Evolutionary conservation across 345 rosid species (phyloP).

Genomic region (Dimocarpus longan): DNA sequence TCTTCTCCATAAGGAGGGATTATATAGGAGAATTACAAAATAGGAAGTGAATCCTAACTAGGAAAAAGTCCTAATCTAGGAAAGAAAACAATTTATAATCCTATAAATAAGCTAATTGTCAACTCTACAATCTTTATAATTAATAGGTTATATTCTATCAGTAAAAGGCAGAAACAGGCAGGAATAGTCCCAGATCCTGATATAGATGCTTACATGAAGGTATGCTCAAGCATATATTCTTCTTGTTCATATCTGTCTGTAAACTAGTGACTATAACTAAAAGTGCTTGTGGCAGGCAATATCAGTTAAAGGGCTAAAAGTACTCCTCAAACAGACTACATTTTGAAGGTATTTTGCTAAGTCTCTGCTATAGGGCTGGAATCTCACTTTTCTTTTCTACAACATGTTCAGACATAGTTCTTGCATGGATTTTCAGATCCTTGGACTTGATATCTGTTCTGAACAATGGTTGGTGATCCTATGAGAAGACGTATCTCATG

Average conservation of each 20-base stretch:
- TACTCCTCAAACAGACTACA: constrained; percentile 35
- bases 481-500: constrained; percentile 44
- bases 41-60: too few species aligned
- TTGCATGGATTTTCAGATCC: constrained; percentile 28
- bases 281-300: constrained; percentile 24
- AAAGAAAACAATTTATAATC: too few species aligned
- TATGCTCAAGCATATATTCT: neutral
- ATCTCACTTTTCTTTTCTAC: too few species aligned
- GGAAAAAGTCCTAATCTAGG: too few species aligned
- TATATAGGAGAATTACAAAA: too few species aligned
- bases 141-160: too few species aligned
- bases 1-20: too few species aligned
- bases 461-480: constrained; percentile 41
- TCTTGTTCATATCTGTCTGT: too few species aligned
- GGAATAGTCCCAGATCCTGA: constrained; percentile 34
- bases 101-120: too few species aligned
- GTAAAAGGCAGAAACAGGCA: constrained; percentile 31
- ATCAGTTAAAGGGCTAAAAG: constrained; percentile 27
- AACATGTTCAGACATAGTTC: neutral
- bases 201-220: constrained; percentile 32
- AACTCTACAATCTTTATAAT: too few species aligned
- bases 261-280: too few species aligned
- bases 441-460: constrained; percentile 41
- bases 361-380: neutral
- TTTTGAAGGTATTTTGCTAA: constrained; percentile 26